phyloP scores from a whole-genome alignment of 2,329 filamentous ascomycete species.

The Fusarium sp. region DNA sequence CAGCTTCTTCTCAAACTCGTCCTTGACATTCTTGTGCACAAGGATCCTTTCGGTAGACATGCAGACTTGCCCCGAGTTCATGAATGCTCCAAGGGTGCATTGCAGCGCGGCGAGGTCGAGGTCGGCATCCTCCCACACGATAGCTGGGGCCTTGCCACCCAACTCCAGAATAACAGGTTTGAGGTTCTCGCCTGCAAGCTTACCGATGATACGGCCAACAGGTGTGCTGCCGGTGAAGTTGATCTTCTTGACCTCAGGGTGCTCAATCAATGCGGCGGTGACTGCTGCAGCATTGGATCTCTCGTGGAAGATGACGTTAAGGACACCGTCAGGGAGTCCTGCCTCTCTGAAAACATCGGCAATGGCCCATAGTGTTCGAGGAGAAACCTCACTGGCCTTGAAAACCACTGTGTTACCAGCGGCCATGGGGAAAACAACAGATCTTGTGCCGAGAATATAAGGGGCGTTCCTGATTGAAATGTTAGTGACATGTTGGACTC shows the following conservation, averaged over 20 bases:
- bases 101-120: constrained; percentile 74
- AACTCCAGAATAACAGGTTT: constrained; percentile 86
- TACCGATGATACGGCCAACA: constrained; percentile 78
- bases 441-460: constrained; percentile 62
- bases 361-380: constrained; percentile 70
- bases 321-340: constrained; percentile 76
- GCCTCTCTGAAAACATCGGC: constrained; percentile 74
- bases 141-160: constrained; percentile 81
- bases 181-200: constrained; percentile 74
- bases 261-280: constrained; percentile 73
- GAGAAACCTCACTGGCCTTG: constrained; percentile 75
- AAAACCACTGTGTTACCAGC: constrained; percentile 80
- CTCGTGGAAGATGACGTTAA: constrained; percentile 76
- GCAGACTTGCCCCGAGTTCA: constrained; percentile 83
- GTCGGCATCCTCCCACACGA: constrained; percentile 84
- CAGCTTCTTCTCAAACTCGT: constrained; percentile 58
- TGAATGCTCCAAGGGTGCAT: constrained; percentile 75
- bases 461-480: constrained; percentile 62
- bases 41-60: constrained; percentile 84
- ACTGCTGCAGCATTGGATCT: constrained; percentile 73
- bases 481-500: neutral
- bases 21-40: constrained; percentile 59
- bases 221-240: constrained; percentile 85
- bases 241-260: constrained; percentile 77
- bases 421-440: constrained; percentile 73